Conservation (phyloP, 495 filamentous ascomycete species). For the Tuber aestivum region DNA sequence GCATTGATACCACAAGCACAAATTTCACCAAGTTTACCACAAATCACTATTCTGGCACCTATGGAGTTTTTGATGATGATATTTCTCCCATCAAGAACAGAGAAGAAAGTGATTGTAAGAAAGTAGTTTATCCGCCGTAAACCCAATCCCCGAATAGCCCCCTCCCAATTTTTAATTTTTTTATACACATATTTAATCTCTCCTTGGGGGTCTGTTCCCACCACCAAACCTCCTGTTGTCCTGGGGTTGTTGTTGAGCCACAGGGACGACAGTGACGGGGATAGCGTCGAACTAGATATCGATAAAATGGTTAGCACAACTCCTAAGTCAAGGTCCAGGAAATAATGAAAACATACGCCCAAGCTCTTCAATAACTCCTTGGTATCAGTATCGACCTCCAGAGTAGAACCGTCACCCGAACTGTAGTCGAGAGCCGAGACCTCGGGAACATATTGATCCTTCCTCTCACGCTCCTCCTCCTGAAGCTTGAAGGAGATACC, state of each 20-base stretch:
- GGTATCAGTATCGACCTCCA: conserved; percentile 94
- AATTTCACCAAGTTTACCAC: not conserved
- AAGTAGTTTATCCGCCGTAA: not conserved
- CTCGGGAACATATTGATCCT: conserved; percentile 99
- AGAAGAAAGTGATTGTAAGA: not conserved
- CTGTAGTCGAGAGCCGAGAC: conserved; percentile 96
- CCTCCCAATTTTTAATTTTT: not conserved
- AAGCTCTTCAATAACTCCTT: conserved; percentile 97
- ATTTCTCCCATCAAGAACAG: not conserved
- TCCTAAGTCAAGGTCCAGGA: not conserved
- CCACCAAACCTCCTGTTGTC: conserved; percentile 41
- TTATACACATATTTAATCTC: conserved; percentile 15
- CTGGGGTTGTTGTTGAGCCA: conserved; percentile 72
- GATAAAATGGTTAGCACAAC: conserved; percentile 3
- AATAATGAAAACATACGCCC: conserved; percentile 63
- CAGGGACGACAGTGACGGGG: conserved; percentile 85
- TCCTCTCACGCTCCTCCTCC: conserved; percentile 99
- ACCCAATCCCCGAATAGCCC: not conserved
- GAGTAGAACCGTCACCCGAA: conserved; percentile 80
- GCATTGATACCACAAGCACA: not conserved
- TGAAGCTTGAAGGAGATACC: conserved; percentile 99
- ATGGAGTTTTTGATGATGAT: not conserved
- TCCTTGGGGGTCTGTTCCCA: conserved; percentile 33
- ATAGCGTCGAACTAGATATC: conserved; percentile 80
- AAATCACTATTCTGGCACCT: not conserved